Base-by-base conservation (phyloP, 2,329 filamentous ascomycete species). In the Exophiala calicioides region DNA sequence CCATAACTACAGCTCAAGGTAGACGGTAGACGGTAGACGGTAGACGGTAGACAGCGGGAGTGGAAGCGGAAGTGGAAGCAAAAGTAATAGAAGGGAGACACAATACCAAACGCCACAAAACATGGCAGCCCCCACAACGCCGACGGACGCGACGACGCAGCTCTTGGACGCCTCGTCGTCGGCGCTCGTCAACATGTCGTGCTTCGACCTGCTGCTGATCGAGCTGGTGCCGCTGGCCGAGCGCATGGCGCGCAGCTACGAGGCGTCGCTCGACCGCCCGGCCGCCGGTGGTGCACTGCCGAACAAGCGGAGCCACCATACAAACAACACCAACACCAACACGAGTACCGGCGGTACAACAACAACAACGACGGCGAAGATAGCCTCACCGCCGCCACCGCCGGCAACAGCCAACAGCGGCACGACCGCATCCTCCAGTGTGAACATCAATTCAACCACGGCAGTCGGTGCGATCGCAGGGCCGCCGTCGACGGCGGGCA, bases 191-290 rank as follows among this genome's bases (percentile, higher is more conserved):
- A 85, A 81, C 71, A 82, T 85, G 47, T 93, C 91, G 36, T 90
- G 87, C 66, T 82, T 98, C 61, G 93, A 98, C 69, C 86, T 98
- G 60, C 81, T 98, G 46, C 81, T 98, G 60, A 97, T 97, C 65
- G 93, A 98, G 73, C 81, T 98, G 44, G 93, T 98, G 12, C 93
- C 93, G 29, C 85, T 97, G 75, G 88, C 91, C 4, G 89, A 94
- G 68, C 84, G 93, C 56, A 78, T 97, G 53, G 84, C 88, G 16
- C 80, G 84, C 16, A 39, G 51, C 16, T 59, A 55, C 46, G 57
- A 59, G 45, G 57, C 57, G 9, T 58, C 55, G 10, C 48, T 59
- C 16, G 57, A 59, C 24, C 27, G 46, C 10, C 55, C 53, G 5
- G 42, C 34, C 24, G 41, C 49, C 13, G 37, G 34, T 9, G 7